Evolutionary conservation across 176 grass and related monocot genomes (phyloP).

Genomic region (Typha latifolia): DNA sequence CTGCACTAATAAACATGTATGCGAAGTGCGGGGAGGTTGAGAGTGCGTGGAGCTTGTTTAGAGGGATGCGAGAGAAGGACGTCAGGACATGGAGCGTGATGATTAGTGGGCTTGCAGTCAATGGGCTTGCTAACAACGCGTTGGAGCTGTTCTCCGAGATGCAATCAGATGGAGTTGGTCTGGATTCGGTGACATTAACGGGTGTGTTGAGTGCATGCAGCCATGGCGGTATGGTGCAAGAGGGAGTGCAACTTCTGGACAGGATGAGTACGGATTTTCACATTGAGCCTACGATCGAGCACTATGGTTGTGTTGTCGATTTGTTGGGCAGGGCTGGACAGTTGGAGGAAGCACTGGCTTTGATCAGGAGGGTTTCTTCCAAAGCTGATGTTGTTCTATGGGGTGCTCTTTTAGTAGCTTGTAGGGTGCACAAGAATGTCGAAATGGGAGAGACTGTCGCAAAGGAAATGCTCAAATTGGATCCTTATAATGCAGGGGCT

Average conservation of each 20-base stretch:
- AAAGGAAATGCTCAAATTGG: constrained; percentile 30
- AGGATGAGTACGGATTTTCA: constrained; percentile 11
- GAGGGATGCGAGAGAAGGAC: constrained; percentile 15
- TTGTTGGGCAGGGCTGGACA: constrained; percentile 25
- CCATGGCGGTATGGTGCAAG: constrained; percentile 33
- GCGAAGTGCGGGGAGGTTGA: constrained; percentile 31
- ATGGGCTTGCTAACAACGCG: constrained; percentile 19
- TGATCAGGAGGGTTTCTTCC: constrained; percentile 11
- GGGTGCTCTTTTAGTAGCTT: constrained; percentile 39
- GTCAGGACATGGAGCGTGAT: constrained; percentile 30
- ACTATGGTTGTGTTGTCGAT: constrained; percentile 32
- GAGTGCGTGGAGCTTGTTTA: constrained; percentile 22
- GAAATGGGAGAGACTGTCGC: constrained; percentile 30
- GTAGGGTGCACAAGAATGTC: constrained; percentile 34
- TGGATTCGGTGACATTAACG: constrained; percentile 33
- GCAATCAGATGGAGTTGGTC: constrained; percentile 7
- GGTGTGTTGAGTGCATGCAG: constrained; percentile 29
- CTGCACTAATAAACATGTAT: constrained; percentile 44
- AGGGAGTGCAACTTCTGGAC: constrained; percentile 23
- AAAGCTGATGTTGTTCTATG: constrained; percentile 24
- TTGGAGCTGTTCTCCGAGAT: constrained; percentile 24
- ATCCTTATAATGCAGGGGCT: constrained; percentile 27
- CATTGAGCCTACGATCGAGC: constrained; percentile 31
- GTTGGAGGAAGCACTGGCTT: constrained; percentile 26
- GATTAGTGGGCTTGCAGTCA: constrained; percentile 25